These are phyloP conservation scores for Moringa oleifera DNA, from an alignment of 345 rosid species.

Conservation along the genomic window DNA sequence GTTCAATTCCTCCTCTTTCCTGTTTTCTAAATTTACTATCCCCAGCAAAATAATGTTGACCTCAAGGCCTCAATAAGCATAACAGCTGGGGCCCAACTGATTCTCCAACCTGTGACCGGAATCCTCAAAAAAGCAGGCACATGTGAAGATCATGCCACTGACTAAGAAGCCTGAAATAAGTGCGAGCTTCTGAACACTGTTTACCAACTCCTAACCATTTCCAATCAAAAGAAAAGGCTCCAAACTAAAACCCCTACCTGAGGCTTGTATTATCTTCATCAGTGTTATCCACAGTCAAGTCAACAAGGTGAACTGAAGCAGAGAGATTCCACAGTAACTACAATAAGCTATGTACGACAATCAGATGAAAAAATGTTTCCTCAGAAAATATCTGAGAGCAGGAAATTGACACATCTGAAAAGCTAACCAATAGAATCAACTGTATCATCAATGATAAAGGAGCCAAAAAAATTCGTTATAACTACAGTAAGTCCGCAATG, in stretches of 20 bases:
- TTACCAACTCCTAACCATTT: background rate
- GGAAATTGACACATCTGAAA: constrained; percentile 3
- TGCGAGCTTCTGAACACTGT: background rate
- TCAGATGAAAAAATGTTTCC: constrained; percentile 8
- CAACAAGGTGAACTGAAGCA: constrained; percentile 17
- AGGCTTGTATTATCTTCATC: constrained; percentile 3
- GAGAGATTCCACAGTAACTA: constrained; percentile 15
- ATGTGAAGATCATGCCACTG: background rate
- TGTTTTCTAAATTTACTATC: no score
- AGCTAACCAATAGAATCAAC: constrained; percentile 16
- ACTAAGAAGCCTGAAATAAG: background rate
- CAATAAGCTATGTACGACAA: constrained; percentile 1
- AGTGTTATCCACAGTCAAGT: constrained; percentile 9
- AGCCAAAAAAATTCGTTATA: constrained; percentile 1
- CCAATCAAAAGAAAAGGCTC: background rate
- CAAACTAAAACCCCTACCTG: background rate
- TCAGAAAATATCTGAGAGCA: constrained; percentile 5
- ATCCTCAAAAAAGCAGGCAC: no score
- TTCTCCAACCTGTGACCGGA: no score
- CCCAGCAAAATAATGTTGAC: no score
- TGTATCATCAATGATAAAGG: background rate
- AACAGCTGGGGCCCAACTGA: no score
- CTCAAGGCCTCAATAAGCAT: no score
- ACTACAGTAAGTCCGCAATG: background rate
- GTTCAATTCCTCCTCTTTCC: no score